phyloP scores from a whole-genome alignment of 208 protist genomes.

The Polymyxa betae region DNA sequence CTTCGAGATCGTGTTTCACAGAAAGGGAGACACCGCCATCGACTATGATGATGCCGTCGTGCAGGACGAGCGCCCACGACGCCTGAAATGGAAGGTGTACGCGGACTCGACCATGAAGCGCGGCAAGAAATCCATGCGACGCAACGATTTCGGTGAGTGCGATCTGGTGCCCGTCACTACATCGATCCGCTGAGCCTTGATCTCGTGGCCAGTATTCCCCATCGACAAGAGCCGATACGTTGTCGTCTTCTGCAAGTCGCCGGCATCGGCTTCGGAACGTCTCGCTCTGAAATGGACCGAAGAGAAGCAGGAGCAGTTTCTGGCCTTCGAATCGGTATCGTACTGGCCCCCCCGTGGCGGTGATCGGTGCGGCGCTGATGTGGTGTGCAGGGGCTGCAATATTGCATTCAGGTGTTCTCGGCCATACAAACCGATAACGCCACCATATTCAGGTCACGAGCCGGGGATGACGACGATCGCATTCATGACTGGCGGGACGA shows the following conservation, averaged over 20 bases:
- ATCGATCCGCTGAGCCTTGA: too few species aligned
- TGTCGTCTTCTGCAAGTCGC: background rate
- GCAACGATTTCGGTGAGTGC: conserved; percentile 13
- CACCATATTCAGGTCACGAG: background rate
- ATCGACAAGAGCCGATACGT: background rate
- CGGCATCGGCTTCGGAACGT: background rate
- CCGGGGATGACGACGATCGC: background rate
- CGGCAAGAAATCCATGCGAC: background rate
- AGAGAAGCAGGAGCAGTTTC: background rate
- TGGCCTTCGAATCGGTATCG: conserved; percentile 20
- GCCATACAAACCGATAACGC: background rate
- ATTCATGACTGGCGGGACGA: background rate
- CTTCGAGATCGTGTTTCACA: background rate
- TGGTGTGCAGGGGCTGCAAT: background rate
- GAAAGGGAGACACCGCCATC: too few species aligned
- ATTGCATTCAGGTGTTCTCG: background rate
- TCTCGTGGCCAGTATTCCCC: conserved; percentile 1
- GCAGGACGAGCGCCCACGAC: background rate
- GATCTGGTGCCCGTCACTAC: too few species aligned
- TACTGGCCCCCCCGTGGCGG: too few species aligned
- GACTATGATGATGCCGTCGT: background rate
- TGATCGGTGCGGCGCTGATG: too few species aligned
- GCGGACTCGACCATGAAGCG: conserved; percentile 5
- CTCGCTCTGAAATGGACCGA: background rate
- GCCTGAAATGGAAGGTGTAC: conserved; percentile 26